These are phyloP conservation scores for Ehretia macrophylla DNA, from an alignment of 257 asterid genomes.

Conservation along the genomic window DNA sequence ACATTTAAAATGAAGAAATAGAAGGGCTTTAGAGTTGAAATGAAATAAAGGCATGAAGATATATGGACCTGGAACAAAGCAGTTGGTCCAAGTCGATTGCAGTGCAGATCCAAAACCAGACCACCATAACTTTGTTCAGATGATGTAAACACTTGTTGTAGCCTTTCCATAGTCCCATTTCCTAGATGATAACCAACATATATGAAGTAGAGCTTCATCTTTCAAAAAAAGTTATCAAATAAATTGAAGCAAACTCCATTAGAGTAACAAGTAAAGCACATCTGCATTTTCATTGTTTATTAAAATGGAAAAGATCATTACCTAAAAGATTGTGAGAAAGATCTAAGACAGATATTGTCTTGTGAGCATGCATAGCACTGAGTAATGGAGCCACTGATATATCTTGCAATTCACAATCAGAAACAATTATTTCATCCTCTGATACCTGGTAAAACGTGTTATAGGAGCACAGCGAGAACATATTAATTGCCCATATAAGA, in stretches of 20 bases:
- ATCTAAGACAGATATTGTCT: conserved; percentile 72
- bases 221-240: not conserved
- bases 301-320: conserved; percentile 13
- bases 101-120: conserved; percentile 72
- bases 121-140: conserved; percentile 80
- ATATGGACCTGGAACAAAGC: conserved; percentile 68
- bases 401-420: conserved; percentile 83
- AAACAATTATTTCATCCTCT: conserved; percentile 76
- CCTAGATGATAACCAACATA: conserved; percentile 41
- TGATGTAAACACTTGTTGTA: conserved; percentile 65
- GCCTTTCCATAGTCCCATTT: conserved; percentile 71
- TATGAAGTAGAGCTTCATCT: not conserved
- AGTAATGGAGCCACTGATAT: conserved; percentile 73
- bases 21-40: not conserved
- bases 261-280: conserved; percentile 4
- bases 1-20: no score
- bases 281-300: not conserved
- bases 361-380: conserved; percentile 71
- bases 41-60: not conserved
- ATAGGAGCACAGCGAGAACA: not conserved
- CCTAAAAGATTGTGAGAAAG: conserved; percentile 93
- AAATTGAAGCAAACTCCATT: conserved; percentile 6
- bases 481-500: not conserved
- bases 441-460: conserved; percentile 50
- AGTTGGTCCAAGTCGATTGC: conserved; percentile 77